Conservation (phyloP, 2,329 filamentous ascomycete genomes). For the Gliomastix tumulicola region DNA sequence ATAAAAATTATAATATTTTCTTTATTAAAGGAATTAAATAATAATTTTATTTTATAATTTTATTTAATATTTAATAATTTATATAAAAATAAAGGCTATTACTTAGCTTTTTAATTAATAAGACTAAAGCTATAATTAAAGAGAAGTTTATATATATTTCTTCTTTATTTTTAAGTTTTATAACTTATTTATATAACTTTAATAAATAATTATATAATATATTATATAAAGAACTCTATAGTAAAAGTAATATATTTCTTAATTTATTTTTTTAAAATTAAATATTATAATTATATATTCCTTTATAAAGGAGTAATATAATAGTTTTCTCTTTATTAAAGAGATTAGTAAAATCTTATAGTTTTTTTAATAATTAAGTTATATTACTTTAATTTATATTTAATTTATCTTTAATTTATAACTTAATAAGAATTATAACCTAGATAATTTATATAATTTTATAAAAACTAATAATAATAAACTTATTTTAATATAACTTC, state of each 20-base stretch:
- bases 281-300: neutral
- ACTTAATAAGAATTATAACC: neutral
- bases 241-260: too few relatives aligned
- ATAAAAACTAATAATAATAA: too few relatives aligned
- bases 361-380: neutral
- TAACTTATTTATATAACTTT: too few relatives aligned
- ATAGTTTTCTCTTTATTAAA: too few relatives aligned
- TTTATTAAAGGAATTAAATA: neutral
- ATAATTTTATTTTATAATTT: neutral
- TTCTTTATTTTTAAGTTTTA: slow-evolving; percentile 2
- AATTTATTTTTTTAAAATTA: too few relatives aligned
- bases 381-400: neutral
- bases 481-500: too few relatives aligned
- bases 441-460: neutral
- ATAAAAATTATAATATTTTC: neutral
- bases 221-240: too few relatives aligned
- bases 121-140: neutral
- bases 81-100: neutral
- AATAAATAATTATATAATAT: too few relatives aligned
- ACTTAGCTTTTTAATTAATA: neutral
- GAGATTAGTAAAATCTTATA: too few relatives aligned
- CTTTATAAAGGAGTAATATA: neutral
- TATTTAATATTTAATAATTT: neutral
- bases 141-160: neutral
- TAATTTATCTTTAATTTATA: neutral